These are phyloP conservation scores for Medicago arabica DNA, from an alignment of 306 rosid genomes.

Conservation along the genomic window DNA sequence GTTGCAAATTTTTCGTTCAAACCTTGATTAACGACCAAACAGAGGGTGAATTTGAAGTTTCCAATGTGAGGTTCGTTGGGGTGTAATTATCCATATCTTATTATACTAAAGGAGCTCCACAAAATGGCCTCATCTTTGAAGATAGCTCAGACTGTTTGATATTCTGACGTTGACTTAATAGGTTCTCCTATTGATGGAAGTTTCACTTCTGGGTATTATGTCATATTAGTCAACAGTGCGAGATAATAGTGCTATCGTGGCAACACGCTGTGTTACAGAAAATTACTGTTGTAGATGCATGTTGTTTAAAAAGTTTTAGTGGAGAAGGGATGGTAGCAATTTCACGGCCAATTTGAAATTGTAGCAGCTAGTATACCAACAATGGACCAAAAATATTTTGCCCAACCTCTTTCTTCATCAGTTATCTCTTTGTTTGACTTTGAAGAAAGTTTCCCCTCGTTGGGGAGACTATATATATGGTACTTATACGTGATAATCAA, in stretches of 20 bases:
- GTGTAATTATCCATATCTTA: not conserved
- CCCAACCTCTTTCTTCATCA: not conserved
- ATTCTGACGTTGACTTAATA: conserved; percentile 9
- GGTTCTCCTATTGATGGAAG: not conserved
- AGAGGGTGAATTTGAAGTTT: not conserved
- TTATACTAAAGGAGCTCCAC: not conserved
- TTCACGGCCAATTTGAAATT: not conserved
- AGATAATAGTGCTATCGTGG: not conserved
- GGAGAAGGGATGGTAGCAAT: not conserved
- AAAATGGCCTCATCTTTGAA: not conserved
- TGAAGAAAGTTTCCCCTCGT: not conserved
- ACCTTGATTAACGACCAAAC: not conserved
- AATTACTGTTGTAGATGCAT: not conserved
- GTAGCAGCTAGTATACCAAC: conserved; percentile 3
- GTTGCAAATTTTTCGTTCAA: not conserved
- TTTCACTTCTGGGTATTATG: conserved; percentile 1
- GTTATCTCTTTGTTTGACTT: not conserved
- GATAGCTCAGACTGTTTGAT: not conserved
- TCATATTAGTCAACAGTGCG: not conserved
- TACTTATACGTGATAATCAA: conserved; percentile 8
- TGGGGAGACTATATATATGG: conserved; percentile 3
- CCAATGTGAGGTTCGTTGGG: not conserved
- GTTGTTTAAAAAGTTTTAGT: not conserved
- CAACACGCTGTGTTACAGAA: not conserved
- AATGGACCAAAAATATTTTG: not conserved